Conservation (phyloP, 2,329 filamentous ascomycete species). For the Fusarium stilboides region DNA sequence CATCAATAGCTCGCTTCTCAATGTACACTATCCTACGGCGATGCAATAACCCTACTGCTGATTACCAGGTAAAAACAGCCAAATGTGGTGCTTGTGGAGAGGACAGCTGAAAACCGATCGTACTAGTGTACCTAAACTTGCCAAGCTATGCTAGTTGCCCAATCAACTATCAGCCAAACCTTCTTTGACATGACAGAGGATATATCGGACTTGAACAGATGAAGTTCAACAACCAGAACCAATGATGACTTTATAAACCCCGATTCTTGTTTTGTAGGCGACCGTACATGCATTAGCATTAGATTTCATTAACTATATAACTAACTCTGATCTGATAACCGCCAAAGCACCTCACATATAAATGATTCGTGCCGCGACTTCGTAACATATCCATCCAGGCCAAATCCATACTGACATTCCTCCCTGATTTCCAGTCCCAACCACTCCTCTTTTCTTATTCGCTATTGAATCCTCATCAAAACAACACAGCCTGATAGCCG, state of each 20-base stretch:
- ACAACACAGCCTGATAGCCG: constrained; percentile 44
- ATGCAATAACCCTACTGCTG: not conserved
- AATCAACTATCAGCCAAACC: constrained; percentile 40
- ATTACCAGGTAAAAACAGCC: constrained; percentile 8
- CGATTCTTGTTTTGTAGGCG: too few species aligned
- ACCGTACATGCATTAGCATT: constrained; percentile 35
- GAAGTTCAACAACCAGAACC: too few species aligned
- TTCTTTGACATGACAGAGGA: constrained; percentile 5
- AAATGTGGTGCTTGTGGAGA: constrained; percentile 22
- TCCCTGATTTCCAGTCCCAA: constrained; percentile 5
- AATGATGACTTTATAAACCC: too few species aligned
- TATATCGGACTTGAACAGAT: not conserved
- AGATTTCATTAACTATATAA: constrained; percentile 34
- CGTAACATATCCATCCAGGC: constrained; percentile 9
- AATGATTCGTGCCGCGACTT: constrained; percentile 2
- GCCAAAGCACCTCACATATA: not conserved
- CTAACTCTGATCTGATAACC: constrained; percentile 12
- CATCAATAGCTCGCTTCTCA: not conserved
- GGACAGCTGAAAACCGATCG: constrained; percentile 14
- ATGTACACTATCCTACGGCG: not conserved
- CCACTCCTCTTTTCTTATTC: not conserved
- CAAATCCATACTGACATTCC: not conserved
- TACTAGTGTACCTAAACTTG: constrained; percentile 19
- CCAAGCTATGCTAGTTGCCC: constrained; percentile 34
- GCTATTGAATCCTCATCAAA: constrained; percentile 15